A percentile compares a stretch with the other conserved stretches of the same genome.
These are phyloP conservation scores for Tolypocladium sp. DNA, from an alignment of 2,329 filamentous ascomycete species.

Conservation along the genomic window DNA sequence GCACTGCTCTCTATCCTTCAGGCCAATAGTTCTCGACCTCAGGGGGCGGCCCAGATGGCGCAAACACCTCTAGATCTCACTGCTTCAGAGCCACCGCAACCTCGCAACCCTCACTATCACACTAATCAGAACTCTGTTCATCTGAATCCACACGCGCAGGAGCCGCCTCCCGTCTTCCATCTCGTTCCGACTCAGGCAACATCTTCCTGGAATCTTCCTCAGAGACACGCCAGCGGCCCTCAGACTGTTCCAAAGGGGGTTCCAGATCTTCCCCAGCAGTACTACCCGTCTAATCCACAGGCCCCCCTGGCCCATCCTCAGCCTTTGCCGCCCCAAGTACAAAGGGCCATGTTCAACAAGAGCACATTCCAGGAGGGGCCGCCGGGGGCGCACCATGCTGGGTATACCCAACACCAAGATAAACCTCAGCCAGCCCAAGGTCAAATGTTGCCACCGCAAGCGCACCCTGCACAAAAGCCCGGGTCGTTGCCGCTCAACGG, in stretches of 20 bases:
- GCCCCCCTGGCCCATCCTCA: conserved; percentile 30
- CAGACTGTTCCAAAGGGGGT: conserved; percentile 10
- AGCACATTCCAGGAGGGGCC: conserved; percentile 18
- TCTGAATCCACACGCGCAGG: conserved; percentile 11
- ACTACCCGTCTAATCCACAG: conserved; percentile 13
- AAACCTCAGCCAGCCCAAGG: conserved; percentile 6
- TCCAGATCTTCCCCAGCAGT: conserved; percentile 7
- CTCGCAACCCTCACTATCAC: conserved; percentile 49
- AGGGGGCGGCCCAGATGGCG: conserved; percentile 19
- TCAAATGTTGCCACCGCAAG: conserved; percentile 6
- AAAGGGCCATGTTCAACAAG: conserved; percentile 40
- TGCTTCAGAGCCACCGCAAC: conserved; percentile 37
- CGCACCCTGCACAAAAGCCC: neutral
- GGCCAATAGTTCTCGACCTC: conserved; percentile 13
- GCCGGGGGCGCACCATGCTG: neutral
- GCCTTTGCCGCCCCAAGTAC: conserved; percentile 45
- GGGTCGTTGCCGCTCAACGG: conserved; percentile 24
- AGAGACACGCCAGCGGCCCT: conserved; percentile 5
- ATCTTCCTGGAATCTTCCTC: conserved; percentile 8
- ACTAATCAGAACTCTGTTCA: conserved; percentile 34
- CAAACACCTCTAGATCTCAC: conserved; percentile 48
- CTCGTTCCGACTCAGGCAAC: conserved; percentile 11
- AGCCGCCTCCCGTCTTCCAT: conserved; percentile 22
- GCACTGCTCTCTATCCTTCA: conserved; percentile 46
- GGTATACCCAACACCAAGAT: neutral